phyloP scores from a whole-genome alignment of 768 basidiomycete species.

The Suillus plorans region DNA sequence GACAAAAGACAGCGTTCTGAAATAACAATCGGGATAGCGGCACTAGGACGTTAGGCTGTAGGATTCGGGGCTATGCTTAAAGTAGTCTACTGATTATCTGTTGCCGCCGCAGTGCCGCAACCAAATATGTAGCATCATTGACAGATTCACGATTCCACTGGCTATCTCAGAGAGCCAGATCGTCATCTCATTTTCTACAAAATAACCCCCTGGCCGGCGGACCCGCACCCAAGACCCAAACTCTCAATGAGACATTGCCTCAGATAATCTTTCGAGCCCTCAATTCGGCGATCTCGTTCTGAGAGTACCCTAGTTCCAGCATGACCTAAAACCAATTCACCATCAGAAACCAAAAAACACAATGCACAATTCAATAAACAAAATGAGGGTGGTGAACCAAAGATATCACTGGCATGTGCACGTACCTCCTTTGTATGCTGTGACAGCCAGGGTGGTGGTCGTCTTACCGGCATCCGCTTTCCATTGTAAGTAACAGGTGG shows the following conservation, averaged over 20 bases:
- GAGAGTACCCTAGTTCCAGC: slow-evolving; percentile 42
- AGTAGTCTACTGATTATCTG: slow-evolving; percentile 8
- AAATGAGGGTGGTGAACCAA: background rate
- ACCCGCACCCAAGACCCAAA: slow-evolving; percentile 6
- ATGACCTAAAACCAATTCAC: slow-evolving; percentile 32
- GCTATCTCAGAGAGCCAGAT: background rate
- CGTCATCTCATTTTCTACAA: slow-evolving; percentile 8
- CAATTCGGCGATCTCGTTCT: slow-evolving; percentile 41
- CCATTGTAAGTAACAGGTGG: slow-evolving; percentile 85
- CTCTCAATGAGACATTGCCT: slow-evolving; percentile 4
- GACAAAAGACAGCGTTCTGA: slow-evolving; percentile 4
- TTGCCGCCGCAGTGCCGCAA: slow-evolving; percentile 6
- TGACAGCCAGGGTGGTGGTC: slow-evolving; percentile 85
- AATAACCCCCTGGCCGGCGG: slow-evolving; percentile 27
- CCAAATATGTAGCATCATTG: slow-evolving; percentile 6
- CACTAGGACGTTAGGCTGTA: slow-evolving; percentile 5
- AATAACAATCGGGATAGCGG: slow-evolving; percentile 2
- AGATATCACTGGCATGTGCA: slow-evolving; percentile 2
- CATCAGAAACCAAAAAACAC: slow-evolving; percentile 9
- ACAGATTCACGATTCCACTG: slow-evolving; percentile 1
- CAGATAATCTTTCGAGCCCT: slow-evolving; percentile 40
- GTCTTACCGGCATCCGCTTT: slow-evolving; percentile 66
- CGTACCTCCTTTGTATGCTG: slow-evolving; percentile 78
- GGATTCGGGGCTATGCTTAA: slow-evolving; percentile 7
- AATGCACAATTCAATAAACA: background rate